A percentile compares a stretch with the other conserved stretches of the same genome.
These are phyloP conservation scores for Coffea eugenioides DNA, from an alignment of 257 asterid genomes.

Conservation along the genomic window DNA sequence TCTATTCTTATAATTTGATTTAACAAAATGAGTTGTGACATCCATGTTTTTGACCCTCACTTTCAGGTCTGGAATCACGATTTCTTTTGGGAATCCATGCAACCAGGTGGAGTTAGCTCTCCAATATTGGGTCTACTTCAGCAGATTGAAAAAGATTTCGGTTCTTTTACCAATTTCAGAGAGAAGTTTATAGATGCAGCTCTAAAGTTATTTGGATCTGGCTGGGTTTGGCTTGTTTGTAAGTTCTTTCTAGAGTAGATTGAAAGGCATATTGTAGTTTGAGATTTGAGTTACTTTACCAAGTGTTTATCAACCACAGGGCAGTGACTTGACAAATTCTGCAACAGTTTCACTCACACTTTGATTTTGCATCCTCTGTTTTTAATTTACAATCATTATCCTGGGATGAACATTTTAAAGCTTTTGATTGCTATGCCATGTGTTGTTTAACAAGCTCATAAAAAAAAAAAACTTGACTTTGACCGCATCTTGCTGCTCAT, in stretches of 20 bases:
- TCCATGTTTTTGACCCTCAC: constrained; percentile 7
- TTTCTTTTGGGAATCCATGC: constrained; percentile 97
- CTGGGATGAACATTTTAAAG: neutral
- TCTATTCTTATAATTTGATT: neutral
- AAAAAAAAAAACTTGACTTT: too few species aligned
- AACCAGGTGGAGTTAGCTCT: constrained; percentile 82
- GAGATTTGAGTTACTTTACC: neutral
- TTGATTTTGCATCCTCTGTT: neutral
- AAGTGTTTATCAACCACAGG: neutral
- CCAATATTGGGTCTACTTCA: constrained; percentile 71
- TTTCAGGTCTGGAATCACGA: constrained; percentile 93
- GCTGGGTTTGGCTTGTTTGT: constrained; percentile 97
- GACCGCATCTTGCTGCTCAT: neutral
- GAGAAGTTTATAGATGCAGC: constrained; percentile 71
- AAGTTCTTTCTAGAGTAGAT: constrained; percentile 37
- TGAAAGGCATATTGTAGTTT: neutral
- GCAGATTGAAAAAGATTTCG: constrained; percentile 91
- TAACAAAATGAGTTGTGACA: neutral
- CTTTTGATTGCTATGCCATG: neutral
- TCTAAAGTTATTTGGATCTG: constrained; percentile 75
- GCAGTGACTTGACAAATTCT: neutral
- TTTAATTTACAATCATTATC: neutral
- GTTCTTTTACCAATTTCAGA: constrained; percentile 65
- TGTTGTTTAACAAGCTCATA: too few species aligned
- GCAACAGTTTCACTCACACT: neutral